phyloP scores from a whole-genome alignment of 2,329 filamentous ascomycete species.

The Epichloe gansuensis region DNA sequence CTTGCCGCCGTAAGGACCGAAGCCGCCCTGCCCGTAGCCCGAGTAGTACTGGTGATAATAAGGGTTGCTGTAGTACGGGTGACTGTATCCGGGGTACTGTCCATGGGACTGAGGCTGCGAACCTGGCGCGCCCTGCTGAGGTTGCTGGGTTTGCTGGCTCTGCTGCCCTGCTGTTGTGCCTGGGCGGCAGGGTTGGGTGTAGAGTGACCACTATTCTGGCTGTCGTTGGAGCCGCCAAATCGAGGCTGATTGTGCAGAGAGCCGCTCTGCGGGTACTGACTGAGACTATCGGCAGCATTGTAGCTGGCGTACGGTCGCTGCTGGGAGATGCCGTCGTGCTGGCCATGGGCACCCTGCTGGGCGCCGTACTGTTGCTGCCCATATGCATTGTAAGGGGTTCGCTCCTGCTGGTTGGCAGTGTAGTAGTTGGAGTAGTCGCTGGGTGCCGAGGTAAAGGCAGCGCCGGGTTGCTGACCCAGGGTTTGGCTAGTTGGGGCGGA shows the following conservation, averaged over 20 bases:
- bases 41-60: conserved; percentile 52
- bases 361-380: conserved; percentile 46
- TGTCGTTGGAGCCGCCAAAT: conserved; percentile 50
- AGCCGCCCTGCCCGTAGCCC: conserved; percentile 41
- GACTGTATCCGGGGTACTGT: conserved; percentile 41
- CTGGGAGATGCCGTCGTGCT: conserved; percentile 62
- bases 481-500: conserved; percentile 47
- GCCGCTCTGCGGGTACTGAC: conserved; percentile 64
- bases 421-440: conserved; percentile 81
- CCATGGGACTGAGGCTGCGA: conserved; percentile 33
- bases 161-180: conserved; percentile 32
- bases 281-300: conserved; percentile 48
- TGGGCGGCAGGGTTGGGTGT: conserved; percentile 71
- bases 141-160: conserved; percentile 30
- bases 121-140: conserved; percentile 24
- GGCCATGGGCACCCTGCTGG: conserved; percentile 46
- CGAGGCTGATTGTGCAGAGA: conserved; percentile 41
- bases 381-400: conserved; percentile 74
- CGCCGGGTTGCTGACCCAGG: conserved; percentile 46
- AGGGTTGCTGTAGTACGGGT: conserved; percentile 50
- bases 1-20: conserved; percentile 42
- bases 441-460: conserved; percentile 60
- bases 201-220: conserved; percentile 77
- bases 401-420: conserved; percentile 58
- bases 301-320: conserved; percentile 73